Base-by-base conservation (phyloP, 176 grass and related monocot genomes). In the Secale cereale region DNA sequence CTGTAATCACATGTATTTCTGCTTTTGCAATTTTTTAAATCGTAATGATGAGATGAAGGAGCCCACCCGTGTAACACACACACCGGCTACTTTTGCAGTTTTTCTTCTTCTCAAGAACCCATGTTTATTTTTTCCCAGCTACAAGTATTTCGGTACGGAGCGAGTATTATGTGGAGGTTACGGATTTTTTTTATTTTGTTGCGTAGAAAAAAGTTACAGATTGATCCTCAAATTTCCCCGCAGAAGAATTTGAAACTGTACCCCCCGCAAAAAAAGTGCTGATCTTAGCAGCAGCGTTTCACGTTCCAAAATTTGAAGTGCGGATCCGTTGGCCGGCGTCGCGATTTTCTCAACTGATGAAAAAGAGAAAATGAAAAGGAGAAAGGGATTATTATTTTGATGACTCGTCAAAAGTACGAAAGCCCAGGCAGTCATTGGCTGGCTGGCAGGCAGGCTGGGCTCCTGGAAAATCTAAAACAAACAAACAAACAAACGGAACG, bases 381-480 rank as follows among this genome's bases (percentile, higher is more conserved):
- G 2, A 20, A 54, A 0, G 6, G 15, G 16, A 54, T 54, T 54
- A 54, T 54, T 19, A 4, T 46, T 1, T 14, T 45, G 41, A 45
- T 4, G 11, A 17, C 0, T 17, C 46, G 46, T 50, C 5, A 50
- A 19, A 19, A 52, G 52, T 57, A 57, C 0, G 59, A 29, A 15
- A 32, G 28, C 31, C 83, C 63, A 67, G 30, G 64, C 74, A 19
- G 31, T 29, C 35, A 16, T 57, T 57, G 52, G 52, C 52, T 54
- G 50, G 50, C 45, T 6, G 46, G 46, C 46, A 41, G 39, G 41
- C 39, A 37, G 66, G 19, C 17, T 27, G 52, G 78, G 48, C 71
- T 67, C 78, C 60, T 81, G 5, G 36, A n/a, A 60, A 26, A 79
- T 69, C 79, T 87, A 75, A 66, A 83, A 71, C 0, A 1, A 8